Evolutionary conservation across 1,284 basidiomycete genomes (phyloP), one percentile per base, ranked within the genome.

Genomic region (Ustilago esculenta): DNA sequence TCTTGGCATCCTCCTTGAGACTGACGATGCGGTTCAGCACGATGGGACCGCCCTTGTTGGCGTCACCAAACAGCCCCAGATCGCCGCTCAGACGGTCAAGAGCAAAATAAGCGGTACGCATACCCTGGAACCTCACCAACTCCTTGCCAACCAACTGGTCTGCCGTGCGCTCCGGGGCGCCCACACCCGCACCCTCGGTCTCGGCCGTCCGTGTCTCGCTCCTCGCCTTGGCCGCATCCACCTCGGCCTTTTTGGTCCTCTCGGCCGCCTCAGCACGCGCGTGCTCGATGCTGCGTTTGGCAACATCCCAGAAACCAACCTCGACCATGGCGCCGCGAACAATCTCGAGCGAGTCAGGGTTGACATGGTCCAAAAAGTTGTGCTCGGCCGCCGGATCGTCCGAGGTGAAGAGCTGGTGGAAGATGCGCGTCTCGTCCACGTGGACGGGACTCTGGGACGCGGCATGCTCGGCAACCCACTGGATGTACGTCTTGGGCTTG

Each of bases 401-500:
- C 76, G 89, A 91, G 84, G 92, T 94, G 88, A 98, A 99, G 11
- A 99, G 85, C 34, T 89, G 90, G 81, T 93, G 87, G 86, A 98
- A 98, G 77, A 97, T 87, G 46, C 94, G 89, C 34, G 91, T 92
- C 84, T 99, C 93, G 81, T 93, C 89, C 68, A 98, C 86, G 44
- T 84, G 84, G 36, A 98, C 90, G 10, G 94, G 93, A 65, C 90
- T 92, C 11, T 88, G 87, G 0, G 89, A 89, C 6, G 89, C 84
- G 11, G 87, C 85, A 76, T 94, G 90, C 72, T 92, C 90, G 37
- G 92, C 93, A 15, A 98, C 92, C 96, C 96, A 99, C 82, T 98
- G 96, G 79, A 99, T 93, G 84, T 90, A 98, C 14, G 94, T 90
- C 82, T 97, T 96, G 27, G 94, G 90, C 82, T 97, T 98, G 46